Evolutionary conservation across 495 filamentous ascomycete species (phyloP).

Genomic region (Penicillium alfredii): DNA sequence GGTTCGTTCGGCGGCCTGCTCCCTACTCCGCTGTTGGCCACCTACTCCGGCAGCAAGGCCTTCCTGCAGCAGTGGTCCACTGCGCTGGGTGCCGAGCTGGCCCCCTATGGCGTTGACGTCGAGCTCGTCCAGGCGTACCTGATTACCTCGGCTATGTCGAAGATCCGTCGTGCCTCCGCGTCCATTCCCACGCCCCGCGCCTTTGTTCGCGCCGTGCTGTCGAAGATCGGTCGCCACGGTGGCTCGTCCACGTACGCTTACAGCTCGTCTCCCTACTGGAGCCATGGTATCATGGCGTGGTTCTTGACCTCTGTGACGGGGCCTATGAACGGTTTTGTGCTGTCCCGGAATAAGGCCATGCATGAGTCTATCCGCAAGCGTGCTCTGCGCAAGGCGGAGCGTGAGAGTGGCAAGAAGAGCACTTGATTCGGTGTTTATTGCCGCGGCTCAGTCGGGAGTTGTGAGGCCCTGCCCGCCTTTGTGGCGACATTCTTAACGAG

Average conservation of each 20-base stretch:
- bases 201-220: constrained; percentile 74
- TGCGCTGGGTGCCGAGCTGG: constrained; percentile 76
- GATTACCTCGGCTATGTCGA: constrained; percentile 92
- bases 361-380: constrained; percentile 82
- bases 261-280: constrained; percentile 90
- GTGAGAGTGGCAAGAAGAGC: constrained; percentile 55
- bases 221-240: constrained; percentile 74
- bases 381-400: constrained; percentile 81
- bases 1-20: constrained; percentile 88
- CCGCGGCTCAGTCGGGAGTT: too few species aligned
- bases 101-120: constrained; percentile 71
- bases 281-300: constrained; percentile 85
- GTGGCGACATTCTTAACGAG: too few species aligned
- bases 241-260: constrained; percentile 67
- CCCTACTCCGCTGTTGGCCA: constrained; percentile 88
- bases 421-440: constrained; percentile 21
- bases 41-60: constrained; percentile 95
- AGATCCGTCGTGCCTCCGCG: constrained; percentile 71
- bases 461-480: too few species aligned
- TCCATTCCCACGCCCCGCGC: constrained; percentile 73
- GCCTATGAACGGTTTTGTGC: constrained; percentile 52
- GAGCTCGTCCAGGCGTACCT: constrained; percentile 86
- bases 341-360: constrained; percentile 68
- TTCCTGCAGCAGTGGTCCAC: constrained; percentile 97
- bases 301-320: constrained; percentile 66